A percentile compares a stretch with the other conserved stretches of the same genome.
Conservation (phyloP, 139 green algal species). For the Picochlorum sp. region DNA sequence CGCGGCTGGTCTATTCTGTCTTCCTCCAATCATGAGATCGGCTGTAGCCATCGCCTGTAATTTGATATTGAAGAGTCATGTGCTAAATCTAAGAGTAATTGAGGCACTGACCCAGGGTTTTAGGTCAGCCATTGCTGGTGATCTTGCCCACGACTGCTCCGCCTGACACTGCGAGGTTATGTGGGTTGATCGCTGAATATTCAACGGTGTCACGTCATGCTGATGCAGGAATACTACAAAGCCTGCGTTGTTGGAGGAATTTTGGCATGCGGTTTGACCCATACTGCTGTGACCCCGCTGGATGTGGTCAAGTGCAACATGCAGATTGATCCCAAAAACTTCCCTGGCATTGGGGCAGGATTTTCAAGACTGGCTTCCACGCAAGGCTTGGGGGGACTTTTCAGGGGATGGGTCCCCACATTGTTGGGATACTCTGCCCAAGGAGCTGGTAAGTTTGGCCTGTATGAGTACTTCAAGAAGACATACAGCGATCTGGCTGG, state of each 20-base stretch:
- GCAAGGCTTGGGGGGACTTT: slow-evolving; percentile 54
- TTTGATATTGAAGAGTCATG: too few relatives aligned
- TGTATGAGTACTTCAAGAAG: slow-evolving; percentile 73
- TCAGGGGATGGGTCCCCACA: slow-evolving; percentile 77
- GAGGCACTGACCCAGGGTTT: too few relatives aligned
- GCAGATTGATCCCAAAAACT: slow-evolving; percentile 62
- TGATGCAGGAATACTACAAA: slow-evolving; percentile 61
- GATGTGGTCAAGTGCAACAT: slow-evolving; percentile 96
- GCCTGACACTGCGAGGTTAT: too few relatives aligned
- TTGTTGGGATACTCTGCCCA: slow-evolving; percentile 77
- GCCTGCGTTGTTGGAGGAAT: slow-evolving; percentile 69
- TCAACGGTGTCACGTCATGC: neutral
- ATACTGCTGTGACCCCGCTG: slow-evolving; percentile 73
- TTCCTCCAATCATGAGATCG: neutral
- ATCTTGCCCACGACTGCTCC: neutral
- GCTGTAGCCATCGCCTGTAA: too few relatives aligned
- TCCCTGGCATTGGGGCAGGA: slow-evolving; percentile 45
- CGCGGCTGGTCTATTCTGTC: neutral
- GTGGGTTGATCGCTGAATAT: too few relatives aligned
- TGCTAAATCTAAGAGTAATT: too few relatives aligned
- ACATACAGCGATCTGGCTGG: slow-evolving; percentile 77
- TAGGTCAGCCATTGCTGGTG: too few relatives aligned
- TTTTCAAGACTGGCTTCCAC: slow-evolving; percentile 61
- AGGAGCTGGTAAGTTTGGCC: slow-evolving; percentile 83
- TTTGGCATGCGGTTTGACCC: slow-evolving; percentile 45